Percentiles rank a stretch among this genome's conserved stretches.
phyloP scores from a whole-genome alignment of 2,329 filamentous ascomycete genomes.

The Colletotrichum sojae region DNA sequence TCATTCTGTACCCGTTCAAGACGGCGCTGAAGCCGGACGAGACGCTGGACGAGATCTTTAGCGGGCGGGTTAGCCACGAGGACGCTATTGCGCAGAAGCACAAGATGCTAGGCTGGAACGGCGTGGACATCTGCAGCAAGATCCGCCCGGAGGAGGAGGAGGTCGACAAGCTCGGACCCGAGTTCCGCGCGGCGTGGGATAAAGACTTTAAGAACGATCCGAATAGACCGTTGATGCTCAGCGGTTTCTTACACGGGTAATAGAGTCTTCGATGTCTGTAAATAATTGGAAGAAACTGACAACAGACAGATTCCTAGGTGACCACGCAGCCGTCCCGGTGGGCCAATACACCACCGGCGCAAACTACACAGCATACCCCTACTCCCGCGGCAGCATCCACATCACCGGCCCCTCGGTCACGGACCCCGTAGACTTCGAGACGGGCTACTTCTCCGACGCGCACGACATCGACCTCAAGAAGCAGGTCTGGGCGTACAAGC shows the following conservation, averaged over 20 bases:
- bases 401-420: constrained; percentile 57
- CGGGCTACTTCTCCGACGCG: constrained; percentile 64
- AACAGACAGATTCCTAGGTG: constrained; percentile 43
- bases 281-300: background rate
- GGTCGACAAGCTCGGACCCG: constrained; percentile 62
- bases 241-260: constrained; percentile 44
- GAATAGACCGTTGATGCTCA: constrained; percentile 46
- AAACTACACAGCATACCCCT: constrained; percentile 71
- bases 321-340: constrained; percentile 54
- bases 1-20: constrained; percentile 65
- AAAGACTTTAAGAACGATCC: constrained; percentile 58
- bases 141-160: constrained; percentile 67
- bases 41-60: constrained; percentile 54
- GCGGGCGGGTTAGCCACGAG: constrained; percentile 41
- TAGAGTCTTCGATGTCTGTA: too few species aligned
- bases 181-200: constrained; percentile 66
- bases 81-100: constrained; percentile 45
- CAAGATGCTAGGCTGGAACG: constrained; percentile 67
- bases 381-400: constrained; percentile 71
- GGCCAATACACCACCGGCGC: constrained; percentile 65
- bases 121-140: constrained; percentile 66
- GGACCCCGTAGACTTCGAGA: constrained; percentile 63
- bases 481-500: constrained; percentile 76
- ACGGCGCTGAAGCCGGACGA: constrained; percentile 60
- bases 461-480: constrained; percentile 70